A percentile compares a stretch with the other conserved stretches of the same genome.
Conservation (phyloP, 345 rosid species). For the Eucalyptus polybractea region DNA sequence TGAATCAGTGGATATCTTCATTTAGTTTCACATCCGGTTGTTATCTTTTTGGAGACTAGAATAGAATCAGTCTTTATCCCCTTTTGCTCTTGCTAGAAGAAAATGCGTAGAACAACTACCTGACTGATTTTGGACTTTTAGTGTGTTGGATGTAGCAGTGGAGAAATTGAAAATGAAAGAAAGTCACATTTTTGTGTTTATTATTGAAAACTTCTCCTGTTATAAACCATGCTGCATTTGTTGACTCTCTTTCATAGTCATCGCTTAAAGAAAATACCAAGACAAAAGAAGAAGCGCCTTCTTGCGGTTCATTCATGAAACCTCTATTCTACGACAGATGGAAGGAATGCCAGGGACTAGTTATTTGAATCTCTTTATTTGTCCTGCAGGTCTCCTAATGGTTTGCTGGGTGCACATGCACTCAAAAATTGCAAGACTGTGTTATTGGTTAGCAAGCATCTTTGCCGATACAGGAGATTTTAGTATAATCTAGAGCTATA, state of each 20-base stretch:
- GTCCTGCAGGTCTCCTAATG: neutral
- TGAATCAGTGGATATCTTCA: neutral
- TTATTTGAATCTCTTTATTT: neutral
- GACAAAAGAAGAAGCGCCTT: neutral
- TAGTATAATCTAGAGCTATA: neutral
- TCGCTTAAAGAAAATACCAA: neutral
- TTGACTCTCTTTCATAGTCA: neutral
- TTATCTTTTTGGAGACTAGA: neutral
- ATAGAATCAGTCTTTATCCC: neutral
- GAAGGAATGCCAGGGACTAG: neutral
- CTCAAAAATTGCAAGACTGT: neutral
- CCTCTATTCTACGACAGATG: neutral
- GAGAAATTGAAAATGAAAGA: neutral
- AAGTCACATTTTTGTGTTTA: neutral
- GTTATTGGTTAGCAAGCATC: neutral
- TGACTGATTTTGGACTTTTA: neutral
- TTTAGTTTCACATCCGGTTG: neutral
- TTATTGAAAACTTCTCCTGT: neutral
- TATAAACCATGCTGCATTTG: neutral
- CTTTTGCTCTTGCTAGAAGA: neutral
- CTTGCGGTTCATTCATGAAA: neutral
- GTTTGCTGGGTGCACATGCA: neutral
- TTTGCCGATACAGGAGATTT: neutral
- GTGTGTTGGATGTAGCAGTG: neutral
- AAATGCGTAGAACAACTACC: neutral